Conservation (phyloP, 192 early-diverging fungal genomes). For the Backusella macrospora region DNA sequence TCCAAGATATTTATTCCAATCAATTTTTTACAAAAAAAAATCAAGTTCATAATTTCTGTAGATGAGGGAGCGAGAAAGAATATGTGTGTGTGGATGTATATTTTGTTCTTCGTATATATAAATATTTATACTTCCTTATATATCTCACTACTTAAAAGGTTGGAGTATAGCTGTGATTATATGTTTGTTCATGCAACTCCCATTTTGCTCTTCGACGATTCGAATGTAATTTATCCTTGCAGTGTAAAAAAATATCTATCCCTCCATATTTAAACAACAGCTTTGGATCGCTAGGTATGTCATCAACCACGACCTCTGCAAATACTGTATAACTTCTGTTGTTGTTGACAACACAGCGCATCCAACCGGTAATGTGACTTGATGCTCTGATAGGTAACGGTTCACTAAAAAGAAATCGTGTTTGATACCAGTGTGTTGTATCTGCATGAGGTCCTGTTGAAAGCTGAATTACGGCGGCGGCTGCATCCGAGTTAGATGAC, state of each 20-base stretch:
- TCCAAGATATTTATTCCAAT: no score
- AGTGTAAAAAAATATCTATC: slow-evolving; percentile 1
- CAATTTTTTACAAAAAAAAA: no score
- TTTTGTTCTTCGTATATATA: neutral
- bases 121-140: neutral
- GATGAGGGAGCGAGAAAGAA: no score
- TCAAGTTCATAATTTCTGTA: no score
- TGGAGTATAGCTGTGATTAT: slow-evolving; percentile 70
- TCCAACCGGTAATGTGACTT: slow-evolving; percentile 78
- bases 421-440: slow-evolving; percentile 98
- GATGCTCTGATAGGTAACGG: slow-evolving; percentile 92
- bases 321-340: slow-evolving; percentile 88
- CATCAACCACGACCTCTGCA: slow-evolving; percentile 63
- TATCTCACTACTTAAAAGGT: neutral
- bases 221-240: neutral
- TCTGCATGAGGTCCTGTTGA: slow-evolving; percentile 84
- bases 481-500: slow-evolving; percentile 45
- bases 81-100: no score
- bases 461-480: slow-evolving; percentile 67
- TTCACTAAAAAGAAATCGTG: slow-evolving; percentile 88
- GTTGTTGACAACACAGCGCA: slow-evolving; percentile 85
- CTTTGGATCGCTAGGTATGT: slow-evolving; percentile 42
- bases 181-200: slow-evolving; percentile 92
- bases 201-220: slow-evolving; percentile 70
- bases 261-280: slow-evolving; percentile 24